Evolutionary conservation across 257 asterid species (phyloP), one percentile per base, ranked within the genome.

Genomic region (Galeopsis tetrahit): DNA sequence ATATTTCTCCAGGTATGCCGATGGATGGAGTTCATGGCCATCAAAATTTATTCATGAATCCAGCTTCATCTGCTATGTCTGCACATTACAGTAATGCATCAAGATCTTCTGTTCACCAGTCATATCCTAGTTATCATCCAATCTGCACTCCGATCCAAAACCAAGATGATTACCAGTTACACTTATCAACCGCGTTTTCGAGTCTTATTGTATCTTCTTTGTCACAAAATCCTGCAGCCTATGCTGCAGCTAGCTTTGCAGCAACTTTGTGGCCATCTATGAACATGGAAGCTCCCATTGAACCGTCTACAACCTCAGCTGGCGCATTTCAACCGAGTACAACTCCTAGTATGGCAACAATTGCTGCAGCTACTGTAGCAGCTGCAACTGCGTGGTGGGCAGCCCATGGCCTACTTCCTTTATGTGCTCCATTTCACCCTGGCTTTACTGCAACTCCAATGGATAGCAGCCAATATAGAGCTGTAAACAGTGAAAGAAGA

Each of bases 331-430:
- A 81, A 51, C 60, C 85, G 11, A 85, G 76, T 75, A 38, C 87
- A 57, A 68, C 89, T 83, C 96, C 97, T 31, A 83, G 86, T 77
- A 78, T 89, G 79, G 93, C 85, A 15, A 89, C 96, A 75, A 80
- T 94, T 81, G 96, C 97, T 70, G 90, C 95, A 58, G 99, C 97
- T 57, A 94, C 99, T 8, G 97, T 91, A 68, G 96, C 99, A 43
- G 96, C 97, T 67, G 99, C 99, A 71, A 85, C 95, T 46, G 89
- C 99, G 53, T 94, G 99, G 99, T 94, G 99, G 99, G 85, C 97
- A 3, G 96, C 97, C 73, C 87, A 91, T 75, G 97, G 99, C 53
- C 85, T 94, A 71, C 88, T 94, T 72, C 99, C 99, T 60, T 65
- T 89, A 70, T 91, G 93, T 80, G 78, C 92, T 80, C 98, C 95